Evolutionary conservation across 2,329 filamentous ascomycete species (phyloP).

Genomic region (Pseudocercospora fijiensis): DNA sequence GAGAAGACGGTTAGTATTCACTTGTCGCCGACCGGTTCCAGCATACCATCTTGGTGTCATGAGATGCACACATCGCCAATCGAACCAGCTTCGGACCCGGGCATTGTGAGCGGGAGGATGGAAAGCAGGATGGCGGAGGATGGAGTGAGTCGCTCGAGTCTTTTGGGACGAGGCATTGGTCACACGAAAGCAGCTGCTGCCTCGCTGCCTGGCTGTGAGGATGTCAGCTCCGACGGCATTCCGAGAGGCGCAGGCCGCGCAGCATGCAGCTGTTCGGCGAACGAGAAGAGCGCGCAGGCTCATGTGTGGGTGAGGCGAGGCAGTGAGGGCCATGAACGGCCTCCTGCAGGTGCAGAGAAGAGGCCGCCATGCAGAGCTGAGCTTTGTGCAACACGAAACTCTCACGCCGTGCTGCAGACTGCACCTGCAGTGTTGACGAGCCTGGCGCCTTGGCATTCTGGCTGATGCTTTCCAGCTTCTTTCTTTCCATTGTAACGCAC

Average conservation of each 20-base stretch:
- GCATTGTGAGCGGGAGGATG: neutral
- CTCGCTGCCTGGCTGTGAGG: constrained; percentile 1
- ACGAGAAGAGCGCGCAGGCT: neutral
- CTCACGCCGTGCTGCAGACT: too few relatives aligned
- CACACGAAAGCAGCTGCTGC: constrained; percentile 1
- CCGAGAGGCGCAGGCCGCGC: constrained; percentile 5
- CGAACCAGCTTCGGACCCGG: neutral
- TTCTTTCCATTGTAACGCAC: too few relatives aligned
- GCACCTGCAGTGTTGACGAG: too few relatives aligned
- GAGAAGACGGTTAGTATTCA: neutral
- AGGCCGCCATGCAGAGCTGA: too few relatives aligned
- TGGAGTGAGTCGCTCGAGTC: neutral
- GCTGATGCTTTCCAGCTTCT: too few relatives aligned
- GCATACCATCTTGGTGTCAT: neutral
- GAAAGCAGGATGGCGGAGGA: neutral
- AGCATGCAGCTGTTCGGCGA: neutral
- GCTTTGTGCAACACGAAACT: too few relatives aligned
- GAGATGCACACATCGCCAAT: constrained; percentile 2
- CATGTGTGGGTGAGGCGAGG: too few relatives aligned
- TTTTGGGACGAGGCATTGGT: neutral
- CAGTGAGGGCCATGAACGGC: too few relatives aligned
- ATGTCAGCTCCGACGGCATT: neutral
- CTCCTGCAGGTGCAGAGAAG: too few relatives aligned
- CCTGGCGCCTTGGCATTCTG: too few relatives aligned
- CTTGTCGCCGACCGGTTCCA: neutral